Base-by-base conservation (phyloP, 139 green algal species). In the Chara braunii region DNA sequence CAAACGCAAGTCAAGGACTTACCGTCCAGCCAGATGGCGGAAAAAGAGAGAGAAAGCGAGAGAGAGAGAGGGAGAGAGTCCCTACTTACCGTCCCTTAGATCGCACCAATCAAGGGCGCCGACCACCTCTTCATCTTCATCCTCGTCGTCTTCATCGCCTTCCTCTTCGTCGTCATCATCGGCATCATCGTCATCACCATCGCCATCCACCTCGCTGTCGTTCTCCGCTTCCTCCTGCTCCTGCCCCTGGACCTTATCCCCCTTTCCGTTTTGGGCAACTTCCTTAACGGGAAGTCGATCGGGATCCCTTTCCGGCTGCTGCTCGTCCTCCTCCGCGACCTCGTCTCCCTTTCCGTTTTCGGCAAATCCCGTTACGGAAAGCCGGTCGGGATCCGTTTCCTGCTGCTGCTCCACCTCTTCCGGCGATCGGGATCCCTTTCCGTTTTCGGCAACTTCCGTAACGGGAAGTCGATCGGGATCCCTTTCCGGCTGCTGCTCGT, bases 81-180 rank as follows among this genome's bases (percentile, higher is more conserved):
- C 50, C 11, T 58, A 28, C 56, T 65, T 64, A 75, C 66, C 66
- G 59, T 75, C 66, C 34, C 26, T n/a, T n/a, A 75, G 60, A 26
- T 75, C 66, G 34, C 59, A 9, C 66, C 66, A 75, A 30, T 75
- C 66, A 12, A 75, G 43, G 6, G 66, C 66, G 2, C 70, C 66
- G 33, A 72, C 28, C 29, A 75, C 29, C 12, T 72, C 50, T 11
- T 63, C 60, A 28, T 75, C 66, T 29, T 65, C 64, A 7, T 74
- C 64, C 22, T 75, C 64, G 12, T 74, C 60, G 60, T 68, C 59
- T 14, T 68, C 42, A 18, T 73, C 59, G 23, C 60, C 43, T 24
- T 71, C 58, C 26, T 75, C 66, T 3, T 75, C 58, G n/a, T 75
- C 66, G 23, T 75, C 58, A 22, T 75, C 66, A 22, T 37, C 52